Conservation (phyloP, 1,284 basidiomycete genomes). For the Exobasidium cylindrosporum region DNA sequence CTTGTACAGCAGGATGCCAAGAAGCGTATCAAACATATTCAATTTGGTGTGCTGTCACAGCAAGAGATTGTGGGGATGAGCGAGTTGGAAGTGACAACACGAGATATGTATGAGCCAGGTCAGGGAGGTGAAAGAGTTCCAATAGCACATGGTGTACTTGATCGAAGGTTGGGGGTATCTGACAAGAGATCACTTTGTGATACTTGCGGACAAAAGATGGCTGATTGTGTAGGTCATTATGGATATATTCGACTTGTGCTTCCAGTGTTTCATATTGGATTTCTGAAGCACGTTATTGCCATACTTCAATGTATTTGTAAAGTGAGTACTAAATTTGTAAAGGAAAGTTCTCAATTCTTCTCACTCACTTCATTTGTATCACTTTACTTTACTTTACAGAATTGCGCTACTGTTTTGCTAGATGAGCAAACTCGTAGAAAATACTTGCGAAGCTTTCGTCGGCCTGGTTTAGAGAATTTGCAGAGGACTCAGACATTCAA, state of each 20-base stretch:
- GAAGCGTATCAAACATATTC: slow-evolving; percentile 55
- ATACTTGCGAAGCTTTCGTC: slow-evolving; percentile 83
- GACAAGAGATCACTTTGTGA: slow-evolving; percentile 90
- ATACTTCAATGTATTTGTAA: slow-evolving; percentile 74
- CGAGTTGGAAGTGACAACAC: slow-evolving; percentile 51
- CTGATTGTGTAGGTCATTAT: slow-evolving; percentile 96
- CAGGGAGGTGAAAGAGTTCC: slow-evolving; percentile 40
- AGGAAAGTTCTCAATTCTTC: slow-evolving; percentile 2
- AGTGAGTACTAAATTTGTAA: no score
- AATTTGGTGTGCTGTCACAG: slow-evolving; percentile 54
- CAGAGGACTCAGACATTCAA: slow-evolving; percentile 82
- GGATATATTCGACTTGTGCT: slow-evolving; percentile 72
- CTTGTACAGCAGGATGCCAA: slow-evolving; percentile 53
- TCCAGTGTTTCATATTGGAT: slow-evolving; percentile 94
- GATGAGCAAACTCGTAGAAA: slow-evolving; percentile 79
- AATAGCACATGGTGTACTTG: slow-evolving; percentile 47
- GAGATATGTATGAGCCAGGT: slow-evolving; percentile 49
- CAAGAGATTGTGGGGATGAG: slow-evolving; percentile 54
- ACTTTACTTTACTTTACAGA: slow-evolving; percentile 59
- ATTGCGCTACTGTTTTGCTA: slow-evolving; percentile 89
- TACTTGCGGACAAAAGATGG: slow-evolving; percentile 86
- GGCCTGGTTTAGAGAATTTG: slow-evolving; percentile 87
- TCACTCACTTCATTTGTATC: neutral
- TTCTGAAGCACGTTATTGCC: slow-evolving; percentile 90
- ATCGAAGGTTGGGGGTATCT: slow-evolving; percentile 69